Conservation (phyloP, 805 yeast genomes). For the Barnettozyma vustinii region DNA sequence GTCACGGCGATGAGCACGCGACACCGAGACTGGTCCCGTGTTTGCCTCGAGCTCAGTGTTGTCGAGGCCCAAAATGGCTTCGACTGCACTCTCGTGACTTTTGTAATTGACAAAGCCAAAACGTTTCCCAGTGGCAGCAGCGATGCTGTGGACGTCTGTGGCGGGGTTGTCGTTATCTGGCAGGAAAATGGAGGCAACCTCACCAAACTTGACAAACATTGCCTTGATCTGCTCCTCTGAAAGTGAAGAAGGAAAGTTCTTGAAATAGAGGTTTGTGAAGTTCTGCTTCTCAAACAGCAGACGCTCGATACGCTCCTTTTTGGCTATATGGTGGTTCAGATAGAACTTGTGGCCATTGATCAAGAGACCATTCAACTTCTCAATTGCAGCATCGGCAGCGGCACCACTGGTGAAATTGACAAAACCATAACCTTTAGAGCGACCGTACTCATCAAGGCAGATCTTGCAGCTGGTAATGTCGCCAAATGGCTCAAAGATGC, state of each 20-base stretch:
- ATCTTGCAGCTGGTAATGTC: conserved; percentile 40
- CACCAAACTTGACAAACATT: conserved; percentile 43
- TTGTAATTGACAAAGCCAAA: conserved; percentile 49
- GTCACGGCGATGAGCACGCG: conserved; percentile 42
- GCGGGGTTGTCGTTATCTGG: conserved; percentile 35
- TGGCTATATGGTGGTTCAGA: conserved; percentile 58
- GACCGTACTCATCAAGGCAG: conserved; percentile 39
- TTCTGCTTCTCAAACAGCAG: conserved; percentile 39
- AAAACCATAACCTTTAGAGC: conserved; percentile 56
- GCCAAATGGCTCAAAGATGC: conserved; percentile 36
- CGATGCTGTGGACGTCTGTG: background rate
- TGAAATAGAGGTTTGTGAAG: conserved; percentile 47
- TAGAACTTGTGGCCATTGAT: conserved; percentile 33
- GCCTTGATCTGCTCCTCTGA: conserved; percentile 33
- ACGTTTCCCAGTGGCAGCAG: conserved; percentile 5
- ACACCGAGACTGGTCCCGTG: conserved; percentile 27
- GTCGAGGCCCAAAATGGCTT: conserved; percentile 42
- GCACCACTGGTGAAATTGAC: conserved; percentile 49
- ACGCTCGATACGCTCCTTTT: conserved; percentile 47
- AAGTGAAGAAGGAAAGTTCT: conserved; percentile 36
- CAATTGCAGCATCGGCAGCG: conserved; percentile 57
- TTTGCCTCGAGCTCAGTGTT: conserved; percentile 34
- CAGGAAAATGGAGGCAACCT: conserved; percentile 45
- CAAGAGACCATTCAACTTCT: conserved; percentile 41
- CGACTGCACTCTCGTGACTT: conserved; percentile 40